phyloP scores from a whole-genome alignment of 176 grass and related monocot species.

The Aegilops speltoides region DNA sequence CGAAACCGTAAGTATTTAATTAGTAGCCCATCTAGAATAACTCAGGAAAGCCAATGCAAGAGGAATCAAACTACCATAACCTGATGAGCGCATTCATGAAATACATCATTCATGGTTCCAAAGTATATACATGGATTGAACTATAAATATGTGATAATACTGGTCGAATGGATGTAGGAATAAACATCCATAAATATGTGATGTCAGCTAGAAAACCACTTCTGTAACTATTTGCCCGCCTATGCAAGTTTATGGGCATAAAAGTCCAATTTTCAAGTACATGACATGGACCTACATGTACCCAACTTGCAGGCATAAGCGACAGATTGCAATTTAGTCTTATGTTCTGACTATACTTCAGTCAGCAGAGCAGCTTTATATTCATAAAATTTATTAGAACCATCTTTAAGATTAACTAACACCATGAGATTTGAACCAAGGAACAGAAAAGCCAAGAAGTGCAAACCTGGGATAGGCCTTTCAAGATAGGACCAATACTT shows the following conservation, averaged over 20 bases:
- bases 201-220: background rate
- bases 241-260: background rate
- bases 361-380: background rate
- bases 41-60: background rate
- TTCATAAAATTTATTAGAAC: background rate
- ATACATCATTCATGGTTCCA: background rate
- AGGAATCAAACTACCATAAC: background rate
- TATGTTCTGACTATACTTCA: background rate
- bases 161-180: background rate
- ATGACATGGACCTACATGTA: background rate
- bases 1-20: background rate
- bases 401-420: background rate
- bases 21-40: background rate
- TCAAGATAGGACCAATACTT: conserved; percentile 70
- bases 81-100: background rate
- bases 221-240: background rate
- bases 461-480: conserved; percentile 82
- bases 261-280: background rate
- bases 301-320: background rate
- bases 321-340: background rate
- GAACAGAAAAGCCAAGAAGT: background rate
- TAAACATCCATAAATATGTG: background rate
- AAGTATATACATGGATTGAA: background rate
- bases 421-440: background rate
- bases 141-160: background rate